These are phyloP conservation scores for Eucalyptus leucophloia DNA, from an alignment of 345 rosid genomes.

Conservation along the genomic window DNA sequence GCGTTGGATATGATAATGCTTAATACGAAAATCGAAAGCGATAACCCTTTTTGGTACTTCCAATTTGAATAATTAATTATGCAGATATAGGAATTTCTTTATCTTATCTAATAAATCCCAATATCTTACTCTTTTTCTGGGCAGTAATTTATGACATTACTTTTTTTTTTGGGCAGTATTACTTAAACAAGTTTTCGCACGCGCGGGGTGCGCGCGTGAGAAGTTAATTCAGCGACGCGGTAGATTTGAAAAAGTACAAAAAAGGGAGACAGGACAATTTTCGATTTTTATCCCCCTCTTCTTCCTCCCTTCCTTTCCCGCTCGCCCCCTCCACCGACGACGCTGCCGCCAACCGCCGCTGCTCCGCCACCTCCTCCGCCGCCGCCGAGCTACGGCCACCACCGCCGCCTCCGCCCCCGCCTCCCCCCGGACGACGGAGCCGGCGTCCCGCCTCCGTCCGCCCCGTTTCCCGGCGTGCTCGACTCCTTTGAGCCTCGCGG, in stretches of 20 bases:
- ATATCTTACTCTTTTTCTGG: background rate
- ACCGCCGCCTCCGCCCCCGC: background rate
- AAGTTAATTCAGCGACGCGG: background rate
- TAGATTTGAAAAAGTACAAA: background rate
- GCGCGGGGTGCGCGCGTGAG: background rate
- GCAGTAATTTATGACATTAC: background rate
- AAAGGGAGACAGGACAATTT: background rate
- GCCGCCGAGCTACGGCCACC: background rate
- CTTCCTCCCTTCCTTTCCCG: background rate
- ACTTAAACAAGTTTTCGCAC: background rate
- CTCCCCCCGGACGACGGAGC: background rate
- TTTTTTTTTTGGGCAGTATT: background rate
- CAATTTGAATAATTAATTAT: background rate
- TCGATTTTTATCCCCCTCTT: background rate
- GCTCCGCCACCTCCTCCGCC: background rate
- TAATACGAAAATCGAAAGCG: background rate
- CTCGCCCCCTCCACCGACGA: background rate
- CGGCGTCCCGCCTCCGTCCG: background rate
- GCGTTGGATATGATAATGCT: background rate
- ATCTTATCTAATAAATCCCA: background rate
- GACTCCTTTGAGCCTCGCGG: background rate
- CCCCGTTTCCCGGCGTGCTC: background rate
- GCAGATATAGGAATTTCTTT: background rate
- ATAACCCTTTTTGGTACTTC: background rate
- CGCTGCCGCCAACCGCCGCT: background rate